phyloP scores from a whole-genome alignment of 2,329 filamentous ascomycete genomes.

The Colletotrichum lini region DNA sequence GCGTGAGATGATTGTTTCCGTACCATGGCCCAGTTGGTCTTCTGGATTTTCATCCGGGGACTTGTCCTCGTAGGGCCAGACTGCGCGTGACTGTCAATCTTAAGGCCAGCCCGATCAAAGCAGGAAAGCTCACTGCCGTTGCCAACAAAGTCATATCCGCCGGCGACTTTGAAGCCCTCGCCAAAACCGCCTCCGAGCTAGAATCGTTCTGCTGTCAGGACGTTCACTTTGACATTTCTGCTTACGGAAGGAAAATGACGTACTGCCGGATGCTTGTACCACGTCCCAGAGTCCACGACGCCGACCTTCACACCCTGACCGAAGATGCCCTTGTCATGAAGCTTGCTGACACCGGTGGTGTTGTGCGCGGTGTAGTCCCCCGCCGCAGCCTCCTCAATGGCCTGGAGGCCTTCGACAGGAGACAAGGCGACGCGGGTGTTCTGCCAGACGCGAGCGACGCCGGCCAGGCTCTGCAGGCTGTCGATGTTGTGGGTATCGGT shows the following conservation, averaged over 20 bases:
- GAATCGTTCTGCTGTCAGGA: slow-evolving; percentile 44
- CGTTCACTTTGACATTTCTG: background rate
- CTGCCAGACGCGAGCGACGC: slow-evolving; percentile 56
- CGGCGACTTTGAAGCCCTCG: slow-evolving; percentile 58
- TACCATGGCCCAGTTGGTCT: slow-evolving; percentile 48
- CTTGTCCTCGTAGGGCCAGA: slow-evolving; percentile 43
- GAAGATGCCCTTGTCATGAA: slow-evolving; percentile 54
- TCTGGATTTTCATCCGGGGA: slow-evolving; percentile 45
- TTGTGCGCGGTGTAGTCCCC: slow-evolving; percentile 53
- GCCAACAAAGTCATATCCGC: slow-evolving; percentile 61
- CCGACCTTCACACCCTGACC: slow-evolving; percentile 56
- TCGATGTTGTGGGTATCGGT: slow-evolving; percentile 53
- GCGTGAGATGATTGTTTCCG: slow-evolving; percentile 28
- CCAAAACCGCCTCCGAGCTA: slow-evolving; percentile 62
- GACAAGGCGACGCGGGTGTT: slow-evolving; percentile 27
- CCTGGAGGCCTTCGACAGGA: slow-evolving; percentile 11
- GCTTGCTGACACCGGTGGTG: slow-evolving; percentile 56
- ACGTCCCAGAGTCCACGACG: slow-evolving; percentile 57
- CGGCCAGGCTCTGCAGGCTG: slow-evolving; percentile 49
- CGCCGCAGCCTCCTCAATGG: slow-evolving; percentile 43
- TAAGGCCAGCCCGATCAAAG: slow-evolving; percentile 38
- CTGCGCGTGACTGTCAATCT: background rate
- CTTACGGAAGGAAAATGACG: background rate
- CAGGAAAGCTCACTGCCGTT: slow-evolving; percentile 48
- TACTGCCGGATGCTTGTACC: slow-evolving; percentile 57